phyloP scores from a whole-genome alignment of 306 rosid genomes.

The Dryas drummondii region DNA sequence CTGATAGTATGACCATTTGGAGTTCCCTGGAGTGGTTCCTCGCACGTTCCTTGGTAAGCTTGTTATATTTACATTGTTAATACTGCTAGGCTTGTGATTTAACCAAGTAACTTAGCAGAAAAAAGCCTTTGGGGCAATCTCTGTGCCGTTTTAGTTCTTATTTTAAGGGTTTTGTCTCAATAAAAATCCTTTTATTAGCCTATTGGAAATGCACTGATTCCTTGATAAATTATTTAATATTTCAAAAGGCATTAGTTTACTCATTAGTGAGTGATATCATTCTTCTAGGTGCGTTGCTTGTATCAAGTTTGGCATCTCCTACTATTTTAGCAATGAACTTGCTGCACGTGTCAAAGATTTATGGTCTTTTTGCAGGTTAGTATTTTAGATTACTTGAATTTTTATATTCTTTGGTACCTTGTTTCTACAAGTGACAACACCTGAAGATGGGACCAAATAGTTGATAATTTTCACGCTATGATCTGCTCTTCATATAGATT shows the following conservation, averaged over 20 bases:
- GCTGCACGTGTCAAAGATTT: conserved; percentile 73
- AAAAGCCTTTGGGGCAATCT: neutral
- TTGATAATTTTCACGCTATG: neutral
- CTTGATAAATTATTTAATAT: neutral
- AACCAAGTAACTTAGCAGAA: neutral
- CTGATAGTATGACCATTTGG: conserved; percentile 84
- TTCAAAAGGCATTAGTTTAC: neutral
- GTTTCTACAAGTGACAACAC: neutral
- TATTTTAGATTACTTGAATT: conserved; percentile 7
- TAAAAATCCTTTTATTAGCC: neutral
- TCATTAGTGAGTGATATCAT: conserved; percentile 8
- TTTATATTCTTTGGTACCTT: neutral
- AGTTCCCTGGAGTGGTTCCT: conserved; percentile 90
- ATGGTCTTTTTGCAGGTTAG: conserved; percentile 67
- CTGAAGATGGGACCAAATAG: neutral
- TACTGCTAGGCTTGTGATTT: neutral
- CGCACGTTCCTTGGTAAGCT: conserved; percentile 78
- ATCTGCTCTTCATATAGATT: neutral
- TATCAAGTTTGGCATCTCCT: conserved; percentile 66
- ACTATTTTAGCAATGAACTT: conserved; percentile 47
- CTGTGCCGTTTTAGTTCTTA: neutral
- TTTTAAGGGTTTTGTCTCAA: conserved; percentile 1
- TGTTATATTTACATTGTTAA: neutral
- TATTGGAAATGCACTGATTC: neutral
- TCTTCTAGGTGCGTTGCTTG: conserved; percentile 66